Percentiles rank a stretch among this genome's conserved stretches.
Evolutionary conservation across 331 rosid genomes (phyloP).

Genomic region (Saraca asoca): DNA sequence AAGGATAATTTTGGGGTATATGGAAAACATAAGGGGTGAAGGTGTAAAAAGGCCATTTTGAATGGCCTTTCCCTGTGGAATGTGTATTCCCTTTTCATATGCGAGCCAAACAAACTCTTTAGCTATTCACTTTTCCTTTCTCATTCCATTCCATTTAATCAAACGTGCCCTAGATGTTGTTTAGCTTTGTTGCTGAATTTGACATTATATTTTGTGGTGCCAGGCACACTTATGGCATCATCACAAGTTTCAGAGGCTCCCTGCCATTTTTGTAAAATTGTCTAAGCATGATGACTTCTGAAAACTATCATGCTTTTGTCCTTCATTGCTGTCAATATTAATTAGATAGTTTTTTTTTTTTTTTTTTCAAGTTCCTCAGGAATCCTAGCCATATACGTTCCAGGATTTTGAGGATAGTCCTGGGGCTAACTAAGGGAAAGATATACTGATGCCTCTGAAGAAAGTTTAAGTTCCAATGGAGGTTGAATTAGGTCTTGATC

Average conservation of each 20-base stretch:
- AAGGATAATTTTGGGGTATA: too few relatives aligned
- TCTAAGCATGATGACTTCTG: constrained; percentile 2
- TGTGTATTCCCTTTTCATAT: too few relatives aligned
- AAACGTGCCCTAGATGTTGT: neutral
- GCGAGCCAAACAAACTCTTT: too few relatives aligned
- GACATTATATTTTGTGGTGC: constrained; percentile 14
- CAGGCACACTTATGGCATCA: neutral
- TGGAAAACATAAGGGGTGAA: too few relatives aligned
- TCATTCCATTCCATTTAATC: too few relatives aligned
- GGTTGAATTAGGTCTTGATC: constrained; percentile 20
- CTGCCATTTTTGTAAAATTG: constrained; percentile 12
- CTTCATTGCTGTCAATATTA: neutral
- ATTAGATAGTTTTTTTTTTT: neutral
- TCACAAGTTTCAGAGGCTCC: constrained; percentile 12
- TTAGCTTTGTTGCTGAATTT: constrained; percentile 25
- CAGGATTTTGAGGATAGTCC: too few relatives aligned
- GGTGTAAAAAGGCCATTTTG: too few relatives aligned
- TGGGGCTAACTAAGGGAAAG: constrained; percentile 6
- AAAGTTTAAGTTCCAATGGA: neutral
- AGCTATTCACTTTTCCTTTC: too few relatives aligned
- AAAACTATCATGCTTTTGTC: neutral
- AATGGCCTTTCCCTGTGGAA: too few relatives aligned
- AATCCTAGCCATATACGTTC: neutral
- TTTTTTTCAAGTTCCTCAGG: neutral
- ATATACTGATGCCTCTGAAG: constrained; percentile 1